phyloP scores from a whole-genome alignment of 78 protist genomes.

The Polysphondylium violaceum region DNA sequence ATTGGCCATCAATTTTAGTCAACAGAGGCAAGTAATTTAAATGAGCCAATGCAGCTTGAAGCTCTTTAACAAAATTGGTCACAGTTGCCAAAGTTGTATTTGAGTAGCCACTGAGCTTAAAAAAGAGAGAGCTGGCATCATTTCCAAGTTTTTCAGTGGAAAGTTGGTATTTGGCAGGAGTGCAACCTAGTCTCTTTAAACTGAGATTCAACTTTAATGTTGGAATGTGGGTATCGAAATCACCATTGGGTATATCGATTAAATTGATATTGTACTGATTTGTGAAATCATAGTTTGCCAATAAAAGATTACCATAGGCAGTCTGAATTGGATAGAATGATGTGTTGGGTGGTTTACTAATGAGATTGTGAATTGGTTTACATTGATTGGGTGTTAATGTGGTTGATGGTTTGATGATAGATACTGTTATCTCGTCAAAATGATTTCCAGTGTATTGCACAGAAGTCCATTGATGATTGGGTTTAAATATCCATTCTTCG shows the following conservation, averaged over 20 bases:
- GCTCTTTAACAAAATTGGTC: slow-evolving; percentile 42
- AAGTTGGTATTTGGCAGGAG: slow-evolving; percentile 25
- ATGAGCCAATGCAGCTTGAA: slow-evolving; percentile 71
- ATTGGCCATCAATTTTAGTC: slow-evolving; percentile 60
- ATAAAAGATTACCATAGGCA: slow-evolving; percentile 18
- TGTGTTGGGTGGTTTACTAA: slow-evolving; percentile 44
- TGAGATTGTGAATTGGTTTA: neutral
- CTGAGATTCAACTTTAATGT: slow-evolving; percentile 10
- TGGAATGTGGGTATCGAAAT: slow-evolving; percentile 31
- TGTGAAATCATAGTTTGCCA: slow-evolving; percentile 20
- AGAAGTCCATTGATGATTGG: slow-evolving; percentile 38
- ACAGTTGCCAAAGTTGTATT: neutral
- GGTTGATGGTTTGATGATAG: slow-evolving; percentile 8
- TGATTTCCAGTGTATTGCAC: slow-evolving; percentile 49
- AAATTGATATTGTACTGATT: slow-evolving; percentile 6
- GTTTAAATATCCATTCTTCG: slow-evolving; percentile 71
- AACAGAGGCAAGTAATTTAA: slow-evolving; percentile 59
- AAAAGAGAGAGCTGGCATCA: neutral
- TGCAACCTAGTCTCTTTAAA: slow-evolving; percentile 47
- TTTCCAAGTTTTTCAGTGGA: neutral
- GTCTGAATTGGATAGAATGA: slow-evolving; percentile 32
- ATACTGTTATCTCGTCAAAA: slow-evolving; percentile 8
- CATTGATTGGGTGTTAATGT: neutral
- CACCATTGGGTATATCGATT: slow-evolving; percentile 31
- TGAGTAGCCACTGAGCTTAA: neutral